Evolutionary conservation across 2,329 filamentous ascomycete genomes (phyloP), one percentile per base, ranked within the genome.

Genomic region (Leptodontidium sp.): DNA sequence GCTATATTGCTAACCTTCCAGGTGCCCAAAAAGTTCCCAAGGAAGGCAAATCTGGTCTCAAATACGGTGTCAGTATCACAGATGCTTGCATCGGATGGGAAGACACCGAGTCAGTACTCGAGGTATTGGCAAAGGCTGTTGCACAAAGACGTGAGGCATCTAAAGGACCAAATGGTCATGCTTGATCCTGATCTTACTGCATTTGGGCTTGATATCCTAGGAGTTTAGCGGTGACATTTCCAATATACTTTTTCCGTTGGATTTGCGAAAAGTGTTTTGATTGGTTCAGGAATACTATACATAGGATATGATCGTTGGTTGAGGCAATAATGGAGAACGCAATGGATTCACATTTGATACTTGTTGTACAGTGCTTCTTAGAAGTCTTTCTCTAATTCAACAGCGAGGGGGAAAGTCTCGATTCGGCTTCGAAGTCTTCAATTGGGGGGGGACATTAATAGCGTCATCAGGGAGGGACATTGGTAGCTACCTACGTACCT

Each of bases 11-110:
- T 72, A 64, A 71, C n/a, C 29, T 17, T 45, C 1, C 74, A 90
- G 91, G 94, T 74, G 92, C 87, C 81, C 96, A 99, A 80, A 98
- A 98, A 82, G 93, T 98, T 3, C 93, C 94, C 43, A 86, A 89
- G 66, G 93, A 97, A 82, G 95, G 94, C 78, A 93, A 92, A 81
- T 85, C 87, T 9, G 94, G 91, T 43, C 87, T 98, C 70, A 91
- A 97, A 83, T 94, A 97, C 81, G 96, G 96, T 76, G 92, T 98
- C 78, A 96, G 92, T 80, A 98, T 98, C 80, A 99, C 96, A 0
- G 96, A 99, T 81, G 95, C 96, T 61, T 99, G 96, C 82, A 98
- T 99, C 79, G 86, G 90, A 81, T 98, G 94, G 95, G 89, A 95
- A 71, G 93, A 97, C 75, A 98, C 96, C 3, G 90, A 94, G 75